A percentile compares a stretch with the other conserved stretches of the same genome.
phyloP scores from a whole-genome alignment of 2,329 filamentous ascomycete species.

The Cercospora nicotianae region DNA sequence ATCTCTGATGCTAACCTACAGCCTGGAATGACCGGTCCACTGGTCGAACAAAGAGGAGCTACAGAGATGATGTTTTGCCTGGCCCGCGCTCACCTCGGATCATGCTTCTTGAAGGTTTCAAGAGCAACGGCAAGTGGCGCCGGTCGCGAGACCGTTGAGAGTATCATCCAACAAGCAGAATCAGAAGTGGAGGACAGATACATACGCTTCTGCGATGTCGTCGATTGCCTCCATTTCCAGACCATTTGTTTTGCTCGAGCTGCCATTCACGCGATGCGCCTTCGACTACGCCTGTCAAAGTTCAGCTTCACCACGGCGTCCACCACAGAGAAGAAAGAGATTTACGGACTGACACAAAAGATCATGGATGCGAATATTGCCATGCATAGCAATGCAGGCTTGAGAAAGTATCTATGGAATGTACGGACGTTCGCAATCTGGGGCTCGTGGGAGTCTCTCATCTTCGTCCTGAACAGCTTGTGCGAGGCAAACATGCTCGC shows the following conservation, averaged over 20 bases:
- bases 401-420: constrained; percentile 53
- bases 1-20: constrained; percentile 36
- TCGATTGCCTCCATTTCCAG: constrained; percentile 46
- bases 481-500: constrained; percentile 20
- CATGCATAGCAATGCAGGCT: constrained; percentile 40
- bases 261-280: constrained; percentile 45
- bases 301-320: constrained; percentile 38
- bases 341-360: constrained; percentile 45
- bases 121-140: constrained; percentile 14
- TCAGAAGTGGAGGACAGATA: constrained; percentile 43
- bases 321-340: constrained; percentile 37
- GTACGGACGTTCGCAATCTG: constrained; percentile 50
- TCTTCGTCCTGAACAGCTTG: constrained; percentile 38
- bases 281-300: constrained; percentile 42
- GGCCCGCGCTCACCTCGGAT: constrained; percentile 42
- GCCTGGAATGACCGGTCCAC: constrained; percentile 48
- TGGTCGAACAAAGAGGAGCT: constrained; percentile 49
- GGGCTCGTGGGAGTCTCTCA: constrained; percentile 38
- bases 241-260: constrained; percentile 45
- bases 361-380: constrained; percentile 45
- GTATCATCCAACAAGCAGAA: constrained; percentile 43
- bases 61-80: constrained; percentile 54
- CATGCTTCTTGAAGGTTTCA: constrained; percentile 31
- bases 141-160: constrained; percentile 14
- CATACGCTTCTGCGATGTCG: constrained; percentile 45